Conservation (phyloP, 345 rosid species). For the Boechera stricta region DNA sequence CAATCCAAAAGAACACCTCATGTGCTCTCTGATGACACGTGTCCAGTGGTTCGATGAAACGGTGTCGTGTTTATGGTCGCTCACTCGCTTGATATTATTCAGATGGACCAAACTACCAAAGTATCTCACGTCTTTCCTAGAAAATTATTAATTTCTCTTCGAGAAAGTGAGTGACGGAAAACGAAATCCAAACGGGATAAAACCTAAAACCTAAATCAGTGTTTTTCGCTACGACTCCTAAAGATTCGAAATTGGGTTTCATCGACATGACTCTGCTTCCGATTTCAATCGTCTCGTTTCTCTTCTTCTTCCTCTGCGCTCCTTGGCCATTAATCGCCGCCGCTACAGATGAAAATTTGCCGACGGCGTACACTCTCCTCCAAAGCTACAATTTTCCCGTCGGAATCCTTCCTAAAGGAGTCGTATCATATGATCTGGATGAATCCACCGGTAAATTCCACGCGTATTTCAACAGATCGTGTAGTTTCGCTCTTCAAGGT, state of each 20-base stretch:
- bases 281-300: slow-evolving; percentile 26
- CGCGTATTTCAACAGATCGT: slow-evolving; percentile 65
- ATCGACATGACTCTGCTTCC: slow-evolving; percentile 23
- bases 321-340: slow-evolving; percentile 41
- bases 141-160: background rate
- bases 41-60: background rate
- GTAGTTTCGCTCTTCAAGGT: slow-evolving; percentile 83
- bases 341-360: slow-evolving; percentile 30
- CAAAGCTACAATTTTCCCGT: slow-evolving; percentile 69
- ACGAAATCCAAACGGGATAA: slow-evolving; percentile 22
- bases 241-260: slow-evolving; percentile 1
- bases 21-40: slow-evolving; percentile 8
- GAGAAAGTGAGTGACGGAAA: slow-evolving; percentile 36
- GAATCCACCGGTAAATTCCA: slow-evolving; percentile 62
- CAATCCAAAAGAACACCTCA: background rate
- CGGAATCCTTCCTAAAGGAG: slow-evolving; percentile 83
- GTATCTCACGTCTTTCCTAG: slow-evolving; percentile 31
- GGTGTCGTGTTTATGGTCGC: slow-evolving; percentile 9
- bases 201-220: slow-evolving; percentile 15
- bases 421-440: slow-evolving; percentile 67
- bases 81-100: too few relatives aligned
- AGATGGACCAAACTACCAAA: background rate
- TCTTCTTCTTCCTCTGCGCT: slow-evolving; percentile 42
- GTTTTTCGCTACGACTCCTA: background rate
- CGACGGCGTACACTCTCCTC: slow-evolving; percentile 69